Evolutionary conservation across 1,139 yeast genomes (phyloP), one percentile per base, ranked within the genome.

Genomic region (Scheffersomyces illinoinensis): DNA sequence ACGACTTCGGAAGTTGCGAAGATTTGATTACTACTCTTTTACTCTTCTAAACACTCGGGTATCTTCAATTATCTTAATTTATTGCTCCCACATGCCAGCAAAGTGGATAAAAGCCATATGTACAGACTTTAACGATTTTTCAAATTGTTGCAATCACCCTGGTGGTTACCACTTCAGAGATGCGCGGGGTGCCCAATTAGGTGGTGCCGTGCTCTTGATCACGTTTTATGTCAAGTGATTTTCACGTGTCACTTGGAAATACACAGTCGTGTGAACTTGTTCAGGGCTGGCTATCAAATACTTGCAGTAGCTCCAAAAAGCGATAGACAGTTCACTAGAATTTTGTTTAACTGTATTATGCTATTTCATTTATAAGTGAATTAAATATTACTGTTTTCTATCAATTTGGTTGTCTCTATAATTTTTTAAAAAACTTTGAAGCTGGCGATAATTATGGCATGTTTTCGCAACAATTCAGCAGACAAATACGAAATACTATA

Each of bases 81-180:
- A 33, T 33, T 33, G 43, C 43, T 8, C 4, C 14, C 43, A 24
- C 33, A 24, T 24, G 33, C 43, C 43, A 12, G 17, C 43, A 33
- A 33, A 33, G 43, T 33, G 43, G 43, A 33, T 33, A 33, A 33
- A 17, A 33, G 43, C 17, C 43, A 33, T 33, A 33, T 33, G 43
- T 12, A 33, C 14, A 33, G 43, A 12, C 43, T 7, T 17, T 33
- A 24, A 33, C 43, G 43, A 33, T 33, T 33, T 24, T 33, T 33
- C 53, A n/a, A 43, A 33, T 26, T 39, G 68, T 63, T 66, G 70
- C 70, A 68, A 66, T 63, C 53, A 68, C 71, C 71, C 57, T 68
- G 70, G 68, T 67, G 65, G 70, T 67, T 67, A 66, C 57, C 24
- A 19, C 23, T 14, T 39, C 19, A 18, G 48, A 23, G 43, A 39